Percentiles rank a stretch among this genome's conserved stretches.
These are phyloP conservation scores for Stemphylium vesicarium DNA, from an alignment of 2,329 filamentous ascomycete species.

Conservation along the genomic window DNA sequence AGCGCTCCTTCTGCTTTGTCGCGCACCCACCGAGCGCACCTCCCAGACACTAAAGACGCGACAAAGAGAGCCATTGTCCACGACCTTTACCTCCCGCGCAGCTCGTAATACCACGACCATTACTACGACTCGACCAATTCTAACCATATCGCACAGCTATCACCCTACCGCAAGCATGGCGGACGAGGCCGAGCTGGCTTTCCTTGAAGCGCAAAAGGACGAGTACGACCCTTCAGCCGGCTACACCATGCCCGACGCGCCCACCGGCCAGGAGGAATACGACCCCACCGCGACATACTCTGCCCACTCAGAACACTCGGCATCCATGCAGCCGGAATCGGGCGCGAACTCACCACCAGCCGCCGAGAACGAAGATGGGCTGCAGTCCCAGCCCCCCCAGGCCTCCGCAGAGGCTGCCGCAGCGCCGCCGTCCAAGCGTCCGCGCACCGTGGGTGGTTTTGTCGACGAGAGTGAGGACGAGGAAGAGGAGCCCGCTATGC, in stretches of 20 bases:
- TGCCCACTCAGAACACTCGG: conserved; percentile 34
- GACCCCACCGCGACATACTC: conserved; percentile 43
- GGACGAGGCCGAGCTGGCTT: conserved; percentile 61
- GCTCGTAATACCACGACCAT: conserved; percentile 18
- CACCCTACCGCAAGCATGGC: conserved; percentile 50
- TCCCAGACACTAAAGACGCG: conserved; percentile 26
- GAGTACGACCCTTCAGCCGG: conserved; percentile 51
- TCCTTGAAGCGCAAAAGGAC: conserved; percentile 57
- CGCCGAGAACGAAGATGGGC: conserved; percentile 27
- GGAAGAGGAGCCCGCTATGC: conserved; percentile 56
- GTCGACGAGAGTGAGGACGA: conserved; percentile 68
- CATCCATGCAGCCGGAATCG: conserved; percentile 37
- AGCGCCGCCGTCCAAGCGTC: conserved; percentile 49
- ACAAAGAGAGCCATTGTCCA: conserved; percentile 32
- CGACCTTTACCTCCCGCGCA: conserved; percentile 15
- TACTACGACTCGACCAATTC: conserved; percentile 7
- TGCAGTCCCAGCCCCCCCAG: conserved; percentile 30
- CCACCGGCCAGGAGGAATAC: conserved; percentile 50
- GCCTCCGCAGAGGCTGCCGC: conserved; percentile 36
- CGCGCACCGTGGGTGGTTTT: conserved; percentile 66
- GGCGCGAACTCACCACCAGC: conserved; percentile 35
- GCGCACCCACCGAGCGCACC: conserved; percentile 16
- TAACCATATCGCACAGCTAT: conserved; percentile 17
- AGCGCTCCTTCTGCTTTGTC: conserved; percentile 7
- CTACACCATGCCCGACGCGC: conserved; percentile 53